Conservation (phyloP, 1,139 yeast species). For the Sugiyamaella novakii region DNA sequence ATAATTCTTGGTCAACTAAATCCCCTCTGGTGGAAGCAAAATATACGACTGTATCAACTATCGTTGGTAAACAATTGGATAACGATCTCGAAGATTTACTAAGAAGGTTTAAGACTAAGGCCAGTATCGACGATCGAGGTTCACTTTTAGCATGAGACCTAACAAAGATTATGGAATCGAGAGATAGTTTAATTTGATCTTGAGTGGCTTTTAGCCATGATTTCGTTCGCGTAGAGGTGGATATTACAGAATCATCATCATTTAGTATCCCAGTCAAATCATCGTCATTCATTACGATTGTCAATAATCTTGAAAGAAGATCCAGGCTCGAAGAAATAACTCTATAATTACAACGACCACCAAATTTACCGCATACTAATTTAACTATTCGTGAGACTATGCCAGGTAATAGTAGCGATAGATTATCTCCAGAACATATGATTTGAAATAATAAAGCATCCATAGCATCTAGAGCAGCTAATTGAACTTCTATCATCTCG, state of each 20-base stretch:
- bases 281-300: constrained; percentile 48
- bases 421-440: constrained; percentile 52
- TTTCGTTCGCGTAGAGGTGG: constrained; percentile 45
- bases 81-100: constrained; percentile 42
- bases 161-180: constrained; percentile 32
- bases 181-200: constrained; percentile 52
- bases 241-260: neutral
- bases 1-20: neutral
- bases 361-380: constrained; percentile 44
- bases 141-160: constrained; percentile 39
- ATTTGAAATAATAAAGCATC: constrained; percentile 41
- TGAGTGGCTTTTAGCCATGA: constrained; percentile 70
- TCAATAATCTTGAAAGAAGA: constrained; percentile 42
- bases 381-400: constrained; percentile 54
- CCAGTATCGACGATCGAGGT: constrained; percentile 40
- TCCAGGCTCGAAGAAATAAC: constrained; percentile 44
- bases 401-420: constrained; percentile 60
- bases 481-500: constrained; percentile 40
- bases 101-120: constrained; percentile 40
- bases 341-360: constrained; percentile 46
- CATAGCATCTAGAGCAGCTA: constrained; percentile 45
- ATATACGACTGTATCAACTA: constrained; percentile 38
- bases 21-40: constrained; percentile 23
- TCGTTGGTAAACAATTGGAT: constrained; percentile 41
- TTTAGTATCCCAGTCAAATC: constrained; percentile 11